Conservation (phyloP, 768 basidiomycete species). For the Russula sp. region DNA sequence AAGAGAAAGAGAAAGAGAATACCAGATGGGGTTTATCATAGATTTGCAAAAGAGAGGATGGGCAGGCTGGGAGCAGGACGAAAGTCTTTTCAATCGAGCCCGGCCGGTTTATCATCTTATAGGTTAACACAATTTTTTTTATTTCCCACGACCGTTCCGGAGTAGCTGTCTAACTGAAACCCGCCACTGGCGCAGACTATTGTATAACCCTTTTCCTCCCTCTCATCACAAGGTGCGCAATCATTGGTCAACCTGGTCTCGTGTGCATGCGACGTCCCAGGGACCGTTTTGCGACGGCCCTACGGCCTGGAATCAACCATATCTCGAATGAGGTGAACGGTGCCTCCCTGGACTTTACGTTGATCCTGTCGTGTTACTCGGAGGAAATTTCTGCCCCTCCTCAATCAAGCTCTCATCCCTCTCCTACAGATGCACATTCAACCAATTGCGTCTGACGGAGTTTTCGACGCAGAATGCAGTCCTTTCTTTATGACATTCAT, state of each 20-base stretch:
- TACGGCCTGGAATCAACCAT: neutral
- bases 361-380: neutral
- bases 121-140: neutral
- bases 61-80: neutral
- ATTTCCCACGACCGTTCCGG: slow-evolving; percentile 1
- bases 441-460: neutral
- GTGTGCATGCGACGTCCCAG: no score
- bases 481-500: neutral
- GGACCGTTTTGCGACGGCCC: neutral
- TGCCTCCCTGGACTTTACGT: neutral
- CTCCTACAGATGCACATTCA: neutral
- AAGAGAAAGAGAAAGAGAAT: neutral
- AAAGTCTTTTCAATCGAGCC: neutral
- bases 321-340: neutral
- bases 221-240: neutral
- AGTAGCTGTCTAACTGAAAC: no score
- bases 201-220: neutral
- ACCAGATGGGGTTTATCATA: slow-evolving; percentile 27
- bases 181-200: neutral
- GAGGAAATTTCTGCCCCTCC: neutral
- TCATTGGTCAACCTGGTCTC: neutral
- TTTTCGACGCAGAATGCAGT: neutral
- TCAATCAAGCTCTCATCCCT: neutral
- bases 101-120: neutral
- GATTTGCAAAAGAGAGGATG: slow-evolving; percentile 19